Conservation (phyloP, 768 basidiomycete genomes). For the Vararia minispora region DNA sequence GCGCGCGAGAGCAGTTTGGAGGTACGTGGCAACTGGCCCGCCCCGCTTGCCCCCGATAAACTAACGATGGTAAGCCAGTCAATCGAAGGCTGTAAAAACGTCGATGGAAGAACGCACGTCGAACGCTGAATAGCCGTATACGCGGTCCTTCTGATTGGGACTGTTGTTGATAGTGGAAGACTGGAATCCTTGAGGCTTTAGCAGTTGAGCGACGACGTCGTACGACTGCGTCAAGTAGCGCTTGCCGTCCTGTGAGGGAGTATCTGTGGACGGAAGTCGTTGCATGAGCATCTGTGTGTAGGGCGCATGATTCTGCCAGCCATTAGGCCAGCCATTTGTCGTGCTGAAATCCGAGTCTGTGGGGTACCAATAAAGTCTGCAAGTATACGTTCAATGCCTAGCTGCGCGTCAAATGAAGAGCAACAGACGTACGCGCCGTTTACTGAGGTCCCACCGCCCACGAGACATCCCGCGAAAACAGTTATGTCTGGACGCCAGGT, state of each 20-base stretch:
- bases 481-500: constrained; percentile 31
- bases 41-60: constrained; percentile 29
- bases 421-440: constrained; percentile 44
- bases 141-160: constrained; percentile 47
- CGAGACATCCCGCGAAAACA: constrained; percentile 51
- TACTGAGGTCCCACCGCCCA: constrained; percentile 53
- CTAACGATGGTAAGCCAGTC: constrained; percentile 3
- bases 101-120: constrained; percentile 15
- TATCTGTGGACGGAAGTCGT: constrained; percentile 45
- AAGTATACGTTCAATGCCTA: not conserved
- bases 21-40: constrained; percentile 51
- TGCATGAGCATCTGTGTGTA: constrained; percentile 38
- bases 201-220: constrained; percentile 31
- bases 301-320: constrained; percentile 40
- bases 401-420: not conserved
- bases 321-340: constrained; percentile 39
- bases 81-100: not conserved
- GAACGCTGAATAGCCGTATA: constrained; percentile 41
- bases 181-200: constrained; percentile 37
- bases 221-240: constrained; percentile 44
- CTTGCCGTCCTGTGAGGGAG: constrained; percentile 48
- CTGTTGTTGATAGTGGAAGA: constrained; percentile 45
- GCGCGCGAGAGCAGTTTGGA: constrained; percentile 41
- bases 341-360: constrained; percentile 39
- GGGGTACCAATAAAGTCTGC: constrained; percentile 42